Conservation (phyloP, 306 rosid species). For the Clitoria ternatea region DNA sequence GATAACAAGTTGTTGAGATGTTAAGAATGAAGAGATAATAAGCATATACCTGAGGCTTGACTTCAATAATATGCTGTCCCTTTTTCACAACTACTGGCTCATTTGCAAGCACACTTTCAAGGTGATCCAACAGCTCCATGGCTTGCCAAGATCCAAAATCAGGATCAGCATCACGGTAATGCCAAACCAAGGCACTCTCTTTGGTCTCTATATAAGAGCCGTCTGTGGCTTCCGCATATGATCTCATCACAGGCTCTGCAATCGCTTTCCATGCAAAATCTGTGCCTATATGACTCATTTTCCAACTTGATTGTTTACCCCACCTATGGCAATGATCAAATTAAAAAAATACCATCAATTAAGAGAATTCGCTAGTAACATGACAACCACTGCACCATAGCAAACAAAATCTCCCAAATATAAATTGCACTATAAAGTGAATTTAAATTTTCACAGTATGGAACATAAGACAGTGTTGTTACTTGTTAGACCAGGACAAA, state of each 20-base stretch:
- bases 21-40: conserved; percentile 2
- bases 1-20: background rate
- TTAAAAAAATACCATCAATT: background rate
- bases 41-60: conserved; percentile 67
- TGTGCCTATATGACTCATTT: conserved; percentile 41
- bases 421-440: background rate
- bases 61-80: conserved; percentile 79
- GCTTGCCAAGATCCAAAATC: conserved; percentile 89
- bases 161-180: conserved; percentile 63
- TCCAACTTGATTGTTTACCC: conserved; percentile 63
- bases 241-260: conserved; percentile 75
- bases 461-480: background rate
- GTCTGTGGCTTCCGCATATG: conserved; percentile 76
- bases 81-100: conserved; percentile 90
- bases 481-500: background rate
- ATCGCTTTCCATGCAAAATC: conserved; percentile 79
- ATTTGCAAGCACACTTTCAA: conserved; percentile 78
- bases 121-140: conserved; percentile 72
- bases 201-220: conserved; percentile 76
- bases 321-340: conserved; percentile 48
- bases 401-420: background rate
- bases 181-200: conserved; percentile 94
- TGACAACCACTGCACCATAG: background rate
- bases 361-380: background rate
- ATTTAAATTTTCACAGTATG: background rate